phyloP scores from a whole-genome alignment of 148 eudicot genomes.

The Rhododendron henanense region DNA sequence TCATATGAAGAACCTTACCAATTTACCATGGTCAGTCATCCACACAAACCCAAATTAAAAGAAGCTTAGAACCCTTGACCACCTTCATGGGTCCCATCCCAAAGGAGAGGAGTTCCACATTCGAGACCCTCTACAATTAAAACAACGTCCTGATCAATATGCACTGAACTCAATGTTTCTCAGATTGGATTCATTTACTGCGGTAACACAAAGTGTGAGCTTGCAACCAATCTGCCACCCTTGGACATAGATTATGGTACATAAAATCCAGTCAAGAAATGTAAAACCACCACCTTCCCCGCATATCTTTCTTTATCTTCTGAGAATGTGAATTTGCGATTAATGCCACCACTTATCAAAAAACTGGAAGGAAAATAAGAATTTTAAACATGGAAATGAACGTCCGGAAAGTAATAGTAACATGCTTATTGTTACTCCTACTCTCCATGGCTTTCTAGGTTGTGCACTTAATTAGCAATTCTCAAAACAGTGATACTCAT shows the following conservation, averaged over 20 bases:
- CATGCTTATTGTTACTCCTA: neutral
- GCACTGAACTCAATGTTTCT: neutral
- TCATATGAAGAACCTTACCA: neutral
- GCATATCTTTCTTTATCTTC: neutral
- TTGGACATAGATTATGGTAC: neutral
- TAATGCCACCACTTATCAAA: neutral
- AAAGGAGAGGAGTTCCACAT: neutral
- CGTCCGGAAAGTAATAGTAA: neutral
- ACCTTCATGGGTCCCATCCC: neutral
- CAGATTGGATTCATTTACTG: neutral
- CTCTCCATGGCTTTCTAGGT: neutral
- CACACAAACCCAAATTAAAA: neutral
- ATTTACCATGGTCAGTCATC: neutral
- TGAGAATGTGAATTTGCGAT: neutral
- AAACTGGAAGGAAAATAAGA: neutral
- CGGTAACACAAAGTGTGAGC: neutral
- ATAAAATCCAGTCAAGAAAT: neutral
- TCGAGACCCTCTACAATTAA: neutral
- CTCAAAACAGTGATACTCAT: neutral
- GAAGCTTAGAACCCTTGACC: neutral
- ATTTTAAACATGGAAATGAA: neutral
- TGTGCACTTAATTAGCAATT: neutral
- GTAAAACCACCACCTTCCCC: neutral
- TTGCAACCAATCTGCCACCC: neutral
- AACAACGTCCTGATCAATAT: neutral